phyloP scores from a whole-genome alignment of 805 yeast genomes.

The Candida odintsovae region DNA sequence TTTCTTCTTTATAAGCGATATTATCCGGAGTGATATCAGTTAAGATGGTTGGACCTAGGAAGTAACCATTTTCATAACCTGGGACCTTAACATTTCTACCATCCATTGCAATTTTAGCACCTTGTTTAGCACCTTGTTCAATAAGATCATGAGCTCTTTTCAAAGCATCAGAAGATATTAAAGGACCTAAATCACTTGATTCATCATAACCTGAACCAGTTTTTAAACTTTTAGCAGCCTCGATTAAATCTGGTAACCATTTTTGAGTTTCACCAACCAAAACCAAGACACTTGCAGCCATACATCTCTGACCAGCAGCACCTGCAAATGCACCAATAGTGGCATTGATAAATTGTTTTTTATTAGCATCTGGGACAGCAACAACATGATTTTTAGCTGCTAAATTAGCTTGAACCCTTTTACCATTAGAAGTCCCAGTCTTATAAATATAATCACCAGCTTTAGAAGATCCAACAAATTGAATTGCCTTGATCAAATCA shows the following conservation, averaged over 20 bases:
- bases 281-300: slow-evolving; percentile 72
- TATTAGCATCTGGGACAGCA: slow-evolving; percentile 67
- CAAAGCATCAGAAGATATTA: slow-evolving; percentile 53
- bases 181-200: slow-evolving; percentile 64
- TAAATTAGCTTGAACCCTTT: slow-evolving; percentile 70
- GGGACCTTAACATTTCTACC: slow-evolving; percentile 48
- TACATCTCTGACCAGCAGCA: slow-evolving; percentile 81
- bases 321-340: slow-evolving; percentile 75
- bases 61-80: slow-evolving; percentile 57
- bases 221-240: slow-evolving; percentile 48
- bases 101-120: slow-evolving; percentile 57
- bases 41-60: slow-evolving; percentile 66
- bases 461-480: slow-evolving; percentile 71
- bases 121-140: slow-evolving; percentile 44
- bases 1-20: slow-evolving; percentile 65
- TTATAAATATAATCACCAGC: slow-evolving; percentile 71
- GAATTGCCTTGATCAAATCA: slow-evolving; percentile 64
- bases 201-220: slow-evolving; percentile 62
- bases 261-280: slow-evolving; percentile 58
- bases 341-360: slow-evolving; percentile 56
- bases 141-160: slow-evolving; percentile 49
- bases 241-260: slow-evolving; percentile 58
- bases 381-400: slow-evolving; percentile 77
- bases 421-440: slow-evolving; percentile 64
- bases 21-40: slow-evolving; percentile 58